A percentile compares a stretch with the other conserved stretches of the same genome.
These are phyloP conservation scores for Candida sojae DNA, from an alignment of 1,139 yeast species.

Conservation along the genomic window DNA sequence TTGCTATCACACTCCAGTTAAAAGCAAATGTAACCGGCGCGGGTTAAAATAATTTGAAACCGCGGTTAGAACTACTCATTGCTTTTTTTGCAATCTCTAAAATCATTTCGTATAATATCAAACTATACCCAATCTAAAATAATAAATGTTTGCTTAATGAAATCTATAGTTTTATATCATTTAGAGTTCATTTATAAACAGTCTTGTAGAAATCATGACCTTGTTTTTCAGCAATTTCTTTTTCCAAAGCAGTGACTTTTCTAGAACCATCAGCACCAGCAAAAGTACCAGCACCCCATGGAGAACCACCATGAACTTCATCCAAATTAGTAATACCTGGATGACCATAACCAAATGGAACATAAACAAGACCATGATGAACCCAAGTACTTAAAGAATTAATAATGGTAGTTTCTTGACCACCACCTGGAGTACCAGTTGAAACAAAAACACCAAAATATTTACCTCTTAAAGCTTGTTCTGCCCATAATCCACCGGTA, in stretches of 20 bases:
- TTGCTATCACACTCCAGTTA: too few relatives aligned
- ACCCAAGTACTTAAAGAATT: conserved; percentile 33
- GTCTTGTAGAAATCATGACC: conserved; percentile 30
- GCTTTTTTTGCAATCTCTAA: background rate
- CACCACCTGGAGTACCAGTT: conserved; percentile 42
- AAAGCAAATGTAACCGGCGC: too few relatives aligned
- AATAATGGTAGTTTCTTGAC: conserved; percentile 40
- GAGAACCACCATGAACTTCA: conserved; percentile 42
- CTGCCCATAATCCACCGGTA: conserved; percentile 42
- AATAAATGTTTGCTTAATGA: background rate
- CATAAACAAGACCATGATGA: conserved; percentile 40
- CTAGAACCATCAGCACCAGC: conserved; percentile 42
- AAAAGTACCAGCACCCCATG: conserved; percentile 45
- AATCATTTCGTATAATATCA: background rate
- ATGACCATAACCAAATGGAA: conserved; percentile 40
- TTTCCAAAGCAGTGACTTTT: conserved; percentile 33
- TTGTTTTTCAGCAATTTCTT: conserved; percentile 34
- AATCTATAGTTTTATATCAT: too few relatives aligned
- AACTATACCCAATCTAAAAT: background rate
- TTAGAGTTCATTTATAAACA: conserved; percentile 1
- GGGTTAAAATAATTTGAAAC: too few relatives aligned
- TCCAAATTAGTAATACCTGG: conserved; percentile 28
- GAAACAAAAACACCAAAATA: conserved; percentile 39
- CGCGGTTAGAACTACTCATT: too few relatives aligned
- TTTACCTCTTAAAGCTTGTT: conserved; percentile 37